These are phyloP conservation scores for Cutaneotrichosporon cavernicola DNA, from an alignment of 1,284 basidiomycete species.

Conservation along the genomic window DNA sequence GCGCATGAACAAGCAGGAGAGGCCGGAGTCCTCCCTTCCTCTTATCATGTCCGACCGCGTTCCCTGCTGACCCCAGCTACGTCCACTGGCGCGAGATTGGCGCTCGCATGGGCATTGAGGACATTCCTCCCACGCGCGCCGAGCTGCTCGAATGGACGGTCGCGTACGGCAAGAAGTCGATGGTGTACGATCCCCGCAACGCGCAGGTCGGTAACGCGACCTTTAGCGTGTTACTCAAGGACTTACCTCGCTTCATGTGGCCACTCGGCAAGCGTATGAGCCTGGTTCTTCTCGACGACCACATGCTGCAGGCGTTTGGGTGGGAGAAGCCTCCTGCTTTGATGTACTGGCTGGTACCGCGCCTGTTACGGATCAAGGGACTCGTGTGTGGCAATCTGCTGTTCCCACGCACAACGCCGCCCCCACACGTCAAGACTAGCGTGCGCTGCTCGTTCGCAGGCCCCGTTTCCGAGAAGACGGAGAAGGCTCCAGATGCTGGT, in stretches of 20 bases:
- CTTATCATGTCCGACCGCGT: not conserved
- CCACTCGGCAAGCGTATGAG: constrained; percentile 5
- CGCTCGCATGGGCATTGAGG: constrained; percentile 23
- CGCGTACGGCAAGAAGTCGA: constrained; percentile 10
- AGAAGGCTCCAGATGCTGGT: constrained; percentile 8
- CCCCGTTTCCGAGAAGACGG: not conserved
- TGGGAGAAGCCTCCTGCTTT: constrained; percentile 1
- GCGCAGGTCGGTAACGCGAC: constrained; percentile 18
- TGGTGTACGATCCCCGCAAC: constrained; percentile 18
- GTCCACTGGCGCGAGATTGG: constrained; percentile 26
- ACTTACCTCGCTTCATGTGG: constrained; percentile 9
- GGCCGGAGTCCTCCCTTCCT: not conserved
- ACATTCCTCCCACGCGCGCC: constrained; percentile 18
- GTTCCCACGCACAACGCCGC: constrained; percentile 8
- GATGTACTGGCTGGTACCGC: constrained; percentile 15
- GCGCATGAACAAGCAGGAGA: too few relatives aligned
- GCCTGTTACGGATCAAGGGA: constrained; percentile 16
- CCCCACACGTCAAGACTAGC: not conserved
- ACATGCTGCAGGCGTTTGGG: constrained; percentile 19
- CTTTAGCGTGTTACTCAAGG: constrained; percentile 15
- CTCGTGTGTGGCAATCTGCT: constrained; percentile 9
- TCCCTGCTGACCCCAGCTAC: constrained; percentile 16
- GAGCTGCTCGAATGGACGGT: constrained; percentile 17
- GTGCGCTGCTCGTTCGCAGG: constrained; percentile 1
- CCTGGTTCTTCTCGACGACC: constrained; percentile 21